These are phyloP conservation scores for Trichoderma pleuroti DNA, from an alignment of 2,329 filamentous ascomycete genomes.

Conservation along the genomic window DNA sequence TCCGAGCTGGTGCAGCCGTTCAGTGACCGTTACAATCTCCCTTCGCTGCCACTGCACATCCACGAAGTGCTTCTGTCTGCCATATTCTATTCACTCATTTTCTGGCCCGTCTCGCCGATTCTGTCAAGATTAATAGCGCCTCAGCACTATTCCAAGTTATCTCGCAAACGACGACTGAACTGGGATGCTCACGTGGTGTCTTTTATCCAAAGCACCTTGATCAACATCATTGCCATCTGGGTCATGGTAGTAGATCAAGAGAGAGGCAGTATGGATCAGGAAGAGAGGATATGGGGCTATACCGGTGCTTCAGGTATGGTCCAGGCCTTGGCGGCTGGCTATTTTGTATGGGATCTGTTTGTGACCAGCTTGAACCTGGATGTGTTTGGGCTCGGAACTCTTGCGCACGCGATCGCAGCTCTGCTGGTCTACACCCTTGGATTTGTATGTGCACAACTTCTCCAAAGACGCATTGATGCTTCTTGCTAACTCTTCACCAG, in stretches of 20 bases:
- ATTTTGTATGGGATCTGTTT: constrained; percentile 79
- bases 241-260: constrained; percentile 67
- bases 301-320: constrained; percentile 68
- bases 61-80: constrained; percentile 71
- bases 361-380: constrained; percentile 65
- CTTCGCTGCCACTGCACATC: constrained; percentile 69
- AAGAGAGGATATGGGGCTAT: constrained; percentile 74
- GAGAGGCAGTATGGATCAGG: constrained; percentile 60
- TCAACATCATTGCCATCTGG: constrained; percentile 71
- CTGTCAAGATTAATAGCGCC: constrained; percentile 62
- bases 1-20: constrained; percentile 58
- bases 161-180: constrained; percentile 63
- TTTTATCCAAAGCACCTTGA: constrained; percentile 70
- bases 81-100: constrained; percentile 65
- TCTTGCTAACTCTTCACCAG: constrained; percentile 41
- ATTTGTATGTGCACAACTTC: constrained; percentile 63
- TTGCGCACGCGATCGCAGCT: constrained; percentile 73
- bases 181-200: constrained; percentile 87
- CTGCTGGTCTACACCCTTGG: constrained; percentile 72
- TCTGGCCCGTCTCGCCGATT: constrained; percentile 62
- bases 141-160: constrained; percentile 60
- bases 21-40: constrained; percentile 58
- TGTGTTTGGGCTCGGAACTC: constrained; percentile 71
- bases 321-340: constrained; percentile 72
- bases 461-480: background rate